These are phyloP conservation scores for Tolypocladium paradoxum DNA, from an alignment of 2,329 filamentous ascomycete species.

Conservation along the genomic window DNA sequence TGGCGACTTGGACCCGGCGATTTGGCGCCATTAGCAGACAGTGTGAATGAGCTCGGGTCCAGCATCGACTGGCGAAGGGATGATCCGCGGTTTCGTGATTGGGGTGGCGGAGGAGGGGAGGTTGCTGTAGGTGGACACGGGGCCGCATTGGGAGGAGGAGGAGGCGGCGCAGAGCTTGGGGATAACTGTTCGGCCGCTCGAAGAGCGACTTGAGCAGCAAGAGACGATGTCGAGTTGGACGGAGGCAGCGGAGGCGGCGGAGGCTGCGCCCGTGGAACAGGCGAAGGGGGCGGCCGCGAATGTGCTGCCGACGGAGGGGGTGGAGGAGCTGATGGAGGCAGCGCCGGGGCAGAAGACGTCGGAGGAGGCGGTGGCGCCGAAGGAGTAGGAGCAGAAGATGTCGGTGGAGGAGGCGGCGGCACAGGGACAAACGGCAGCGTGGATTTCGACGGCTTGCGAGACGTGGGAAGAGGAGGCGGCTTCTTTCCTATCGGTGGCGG, in stretches of 20 bases:
- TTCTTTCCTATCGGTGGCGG: slow-evolving; percentile 74
- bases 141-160: slow-evolving; percentile 14
- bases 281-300: slow-evolving; percentile 24
- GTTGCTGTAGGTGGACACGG: slow-evolving; percentile 22
- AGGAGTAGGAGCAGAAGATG: slow-evolving; percentile 29
- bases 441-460: slow-evolving; percentile 42
- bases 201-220: slow-evolving; percentile 33
- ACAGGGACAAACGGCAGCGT: slow-evolving; percentile 21
- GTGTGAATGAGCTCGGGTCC: slow-evolving; percentile 66
- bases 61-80: slow-evolving; percentile 52
- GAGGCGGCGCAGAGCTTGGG: slow-evolving; percentile 23
- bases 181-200: slow-evolving; percentile 31
- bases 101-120: slow-evolving; percentile 27
- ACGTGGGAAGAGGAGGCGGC: slow-evolving; percentile 50
- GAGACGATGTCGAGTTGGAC: slow-evolving; percentile 19
- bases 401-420: slow-evolving; percentile 23
- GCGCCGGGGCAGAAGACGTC: slow-evolving; percentile 32
- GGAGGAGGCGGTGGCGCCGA: slow-evolving; percentile 29
- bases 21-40: slow-evolving; percentile 51
- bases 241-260: slow-evolving; percentile 16
- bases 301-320: slow-evolving; percentile 28
- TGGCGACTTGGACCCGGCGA: slow-evolving; percentile 32
- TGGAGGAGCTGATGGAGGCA: slow-evolving; percentile 33
- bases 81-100: slow-evolving; percentile 30
- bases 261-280: slow-evolving; percentile 24